Percentiles rank a stretch among this genome's conserved stretches.
These are phyloP conservation scores for Allium fistulosum DNA, from an alignment of 106 monocot genomes.

Conservation along the genomic window DNA sequence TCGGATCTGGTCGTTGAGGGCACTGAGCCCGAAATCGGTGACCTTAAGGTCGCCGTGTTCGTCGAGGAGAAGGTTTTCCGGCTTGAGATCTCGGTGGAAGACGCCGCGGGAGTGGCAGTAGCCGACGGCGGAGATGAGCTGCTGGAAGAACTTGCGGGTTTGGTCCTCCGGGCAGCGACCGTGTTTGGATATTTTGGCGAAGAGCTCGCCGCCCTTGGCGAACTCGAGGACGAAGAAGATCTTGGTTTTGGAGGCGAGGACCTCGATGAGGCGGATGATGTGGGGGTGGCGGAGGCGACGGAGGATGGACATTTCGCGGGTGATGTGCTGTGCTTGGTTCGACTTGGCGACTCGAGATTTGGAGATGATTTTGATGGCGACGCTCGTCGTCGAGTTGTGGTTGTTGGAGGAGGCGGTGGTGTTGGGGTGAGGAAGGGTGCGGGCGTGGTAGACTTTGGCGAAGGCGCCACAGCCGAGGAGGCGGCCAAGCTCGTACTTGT, in stretches of 20 bases:
- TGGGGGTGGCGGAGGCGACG: constrained; percentile 19
- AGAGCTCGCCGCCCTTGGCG: constrained; percentile 18
- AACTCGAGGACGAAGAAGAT: constrained; percentile 21
- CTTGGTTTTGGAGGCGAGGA: constrained; percentile 21
- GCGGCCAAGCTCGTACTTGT: constrained; percentile 14
- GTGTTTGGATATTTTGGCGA: constrained; percentile 3
- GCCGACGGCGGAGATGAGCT: constrained; percentile 71
- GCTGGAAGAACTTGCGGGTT: constrained; percentile 52
- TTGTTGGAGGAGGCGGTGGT: not conserved
- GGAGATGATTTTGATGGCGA: constrained; percentile 17
- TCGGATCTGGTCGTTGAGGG: not conserved
- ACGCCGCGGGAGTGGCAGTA: constrained; percentile 92
- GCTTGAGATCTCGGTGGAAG: constrained; percentile 91
- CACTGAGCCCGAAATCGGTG: constrained; percentile 47
- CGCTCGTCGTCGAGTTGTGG: not conserved
- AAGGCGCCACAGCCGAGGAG: constrained; percentile 20
- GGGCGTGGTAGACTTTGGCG: constrained; percentile 23
- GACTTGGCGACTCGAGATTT: constrained; percentile 7
- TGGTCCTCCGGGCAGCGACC: constrained; percentile 16
- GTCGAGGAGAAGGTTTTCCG: constrained; percentile 80
- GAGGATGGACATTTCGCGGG: constrained; percentile 14
- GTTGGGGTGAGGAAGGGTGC: not conserved
- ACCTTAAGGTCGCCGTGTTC: constrained; percentile 54
- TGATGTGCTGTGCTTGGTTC: not conserved
- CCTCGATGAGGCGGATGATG: constrained; percentile 23